Evolutionary conservation across 2,329 filamentous ascomycete genomes (phyloP).

Genomic region (Verticillium isaacii): DNA sequence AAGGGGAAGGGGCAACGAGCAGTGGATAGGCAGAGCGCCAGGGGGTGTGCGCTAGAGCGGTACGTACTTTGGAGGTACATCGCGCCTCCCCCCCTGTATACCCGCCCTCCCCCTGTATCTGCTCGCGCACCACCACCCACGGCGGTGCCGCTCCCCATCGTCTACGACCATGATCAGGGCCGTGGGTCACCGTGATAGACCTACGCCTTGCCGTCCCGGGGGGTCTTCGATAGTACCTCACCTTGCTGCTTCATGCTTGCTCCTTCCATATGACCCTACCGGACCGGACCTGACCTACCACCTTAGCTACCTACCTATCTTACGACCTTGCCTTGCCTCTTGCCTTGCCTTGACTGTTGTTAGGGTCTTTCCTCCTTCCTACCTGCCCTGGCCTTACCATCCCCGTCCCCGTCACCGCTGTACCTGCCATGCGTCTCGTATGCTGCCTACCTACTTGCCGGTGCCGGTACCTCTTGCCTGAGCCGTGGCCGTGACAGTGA

Average conservation of each 20-base stretch:
- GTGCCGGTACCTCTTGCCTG: neutral
- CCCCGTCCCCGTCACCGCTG: neutral
- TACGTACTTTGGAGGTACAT: neutral
- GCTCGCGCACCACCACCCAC: neutral
- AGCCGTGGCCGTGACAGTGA: neutral
- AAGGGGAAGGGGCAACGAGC: neutral
- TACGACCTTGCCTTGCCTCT: constrained; percentile 3
- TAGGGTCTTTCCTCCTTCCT: neutral
- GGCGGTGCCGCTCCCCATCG: neutral
- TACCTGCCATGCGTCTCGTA: neutral
- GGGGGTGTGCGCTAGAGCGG: neutral
- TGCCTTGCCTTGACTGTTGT: neutral
- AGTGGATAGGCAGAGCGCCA: neutral
- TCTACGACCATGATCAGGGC: neutral
- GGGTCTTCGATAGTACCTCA: neutral
- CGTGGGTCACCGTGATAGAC: neutral
- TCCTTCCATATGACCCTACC: neutral
- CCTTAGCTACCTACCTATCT: neutral
- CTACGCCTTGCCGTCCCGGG: neutral
- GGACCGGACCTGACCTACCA: no score
- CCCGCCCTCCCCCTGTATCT: neutral
- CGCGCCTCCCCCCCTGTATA: neutral
- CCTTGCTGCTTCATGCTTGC: constrained; percentile 12
- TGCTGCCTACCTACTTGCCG: neutral
- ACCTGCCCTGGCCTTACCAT: neutral